Conservation (phyloP, 2,329 filamentous ascomycete genomes). For the Epichloe bromicola region DNA sequence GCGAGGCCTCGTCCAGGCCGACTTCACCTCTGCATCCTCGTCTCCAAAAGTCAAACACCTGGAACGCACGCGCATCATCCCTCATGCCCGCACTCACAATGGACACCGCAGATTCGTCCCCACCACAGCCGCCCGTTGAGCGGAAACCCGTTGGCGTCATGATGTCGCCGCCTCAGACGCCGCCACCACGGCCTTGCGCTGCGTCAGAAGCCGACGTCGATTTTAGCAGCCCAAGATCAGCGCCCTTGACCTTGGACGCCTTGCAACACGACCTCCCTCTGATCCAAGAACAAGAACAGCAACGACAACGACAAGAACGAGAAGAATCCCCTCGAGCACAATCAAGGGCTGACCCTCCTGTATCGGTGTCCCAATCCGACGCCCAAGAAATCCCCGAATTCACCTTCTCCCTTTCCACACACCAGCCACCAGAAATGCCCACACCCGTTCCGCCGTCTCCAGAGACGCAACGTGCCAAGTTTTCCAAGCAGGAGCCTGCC, state of each 20-base stretch:
- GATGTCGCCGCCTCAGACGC: conserved; percentile 7
- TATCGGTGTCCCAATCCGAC: conserved; percentile 8
- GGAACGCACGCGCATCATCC: conserved; percentile 23
- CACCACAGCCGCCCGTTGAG: conserved; percentile 8
- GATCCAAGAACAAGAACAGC: not conserved
- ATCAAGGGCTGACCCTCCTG: not conserved
- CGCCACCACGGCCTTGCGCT: conserved; percentile 10
- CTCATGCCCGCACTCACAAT: conserved; percentile 26
- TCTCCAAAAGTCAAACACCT: conserved; percentile 21
- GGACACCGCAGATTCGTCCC: conserved; percentile 16
- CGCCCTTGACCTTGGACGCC: conserved; percentile 5
- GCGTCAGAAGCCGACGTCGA: conserved; percentile 6
- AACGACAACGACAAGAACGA: not conserved
- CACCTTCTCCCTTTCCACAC: conserved; percentile 8
- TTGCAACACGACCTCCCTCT: not conserved
- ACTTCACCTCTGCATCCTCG: conserved; percentile 12
- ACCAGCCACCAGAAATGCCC: conserved; percentile 16
- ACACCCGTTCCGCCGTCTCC: conserved; percentile 18
- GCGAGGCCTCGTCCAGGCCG: conserved; percentile 6
- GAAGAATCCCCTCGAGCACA: not conserved
- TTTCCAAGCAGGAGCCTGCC: conserved; percentile 11
- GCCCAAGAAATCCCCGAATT: conserved; percentile 11
- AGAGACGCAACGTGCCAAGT: conserved; percentile 12
- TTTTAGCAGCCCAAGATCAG: not conserved
- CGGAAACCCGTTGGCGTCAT: conserved; percentile 13